A percentile compares a stretch with the other conserved stretches of the same genome.
Evolutionary conservation across 2,329 filamentous ascomycete species (phyloP).

Genomic region (Teratosphaeria epicoccoides): DNA sequence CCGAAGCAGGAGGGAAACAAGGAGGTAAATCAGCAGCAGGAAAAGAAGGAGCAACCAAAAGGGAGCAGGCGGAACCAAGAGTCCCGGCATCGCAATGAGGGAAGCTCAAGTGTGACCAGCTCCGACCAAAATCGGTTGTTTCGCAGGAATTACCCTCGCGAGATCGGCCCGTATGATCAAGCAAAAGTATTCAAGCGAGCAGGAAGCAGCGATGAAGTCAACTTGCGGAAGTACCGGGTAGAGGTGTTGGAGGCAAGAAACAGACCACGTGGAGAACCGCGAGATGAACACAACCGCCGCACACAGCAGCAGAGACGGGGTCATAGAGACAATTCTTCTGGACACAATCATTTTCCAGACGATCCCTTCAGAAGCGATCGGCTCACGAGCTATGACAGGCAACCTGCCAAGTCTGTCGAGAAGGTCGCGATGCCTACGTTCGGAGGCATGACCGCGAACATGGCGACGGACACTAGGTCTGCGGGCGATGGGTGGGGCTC

Average conservation of each 20-base stretch:
- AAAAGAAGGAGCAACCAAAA: background rate
- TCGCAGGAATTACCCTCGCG: background rate
- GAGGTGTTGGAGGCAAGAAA: background rate
- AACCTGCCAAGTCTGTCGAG: background rate
- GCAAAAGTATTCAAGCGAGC: background rate
- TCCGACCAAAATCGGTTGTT: background rate
- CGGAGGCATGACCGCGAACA: background rate
- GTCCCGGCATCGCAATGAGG: background rate
- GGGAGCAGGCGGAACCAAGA: background rate
- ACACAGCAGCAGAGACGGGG: background rate
- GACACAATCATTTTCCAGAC: too few species aligned
- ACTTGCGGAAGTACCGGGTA: background rate
- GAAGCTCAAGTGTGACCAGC: background rate
- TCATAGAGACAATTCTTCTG: background rate
- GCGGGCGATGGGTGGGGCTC: slow-evolving; percentile 2
- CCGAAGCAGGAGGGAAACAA: background rate
- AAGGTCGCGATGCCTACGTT: slow-evolving; percentile 3
- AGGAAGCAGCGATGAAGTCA: background rate
- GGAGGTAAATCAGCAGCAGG: too few species aligned
- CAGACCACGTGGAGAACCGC: background rate
- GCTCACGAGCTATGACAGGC: background rate
- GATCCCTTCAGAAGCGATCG: too few species aligned
- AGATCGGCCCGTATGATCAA: too few species aligned
- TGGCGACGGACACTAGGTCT: background rate
- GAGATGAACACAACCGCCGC: background rate